These are phyloP conservation scores for Isatis lusitanica DNA, from an alignment of 441 rosid species.

Conservation along the genomic window DNA sequence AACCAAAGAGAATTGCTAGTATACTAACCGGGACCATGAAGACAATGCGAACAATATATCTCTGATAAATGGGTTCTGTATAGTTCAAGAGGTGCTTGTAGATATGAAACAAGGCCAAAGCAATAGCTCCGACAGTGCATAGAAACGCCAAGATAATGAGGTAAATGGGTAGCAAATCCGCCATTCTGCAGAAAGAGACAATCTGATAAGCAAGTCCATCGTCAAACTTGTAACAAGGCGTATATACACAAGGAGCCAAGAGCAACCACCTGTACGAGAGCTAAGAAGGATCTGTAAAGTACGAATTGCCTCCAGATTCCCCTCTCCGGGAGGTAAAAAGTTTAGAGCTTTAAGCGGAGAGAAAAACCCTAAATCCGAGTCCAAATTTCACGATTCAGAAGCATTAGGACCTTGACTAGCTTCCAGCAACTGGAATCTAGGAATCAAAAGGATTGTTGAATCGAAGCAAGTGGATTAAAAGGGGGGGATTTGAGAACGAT, in stretches of 20 bases:
- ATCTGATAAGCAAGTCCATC: no score
- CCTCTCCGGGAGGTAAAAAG: not conserved
- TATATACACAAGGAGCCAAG: slow-evolving; percentile 1
- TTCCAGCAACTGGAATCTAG: not conserved
- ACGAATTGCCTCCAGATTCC: not conserved
- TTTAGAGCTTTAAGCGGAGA: not conserved
- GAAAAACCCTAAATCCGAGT: slow-evolving; percentile 9
- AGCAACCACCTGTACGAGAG: slow-evolving; percentile 3
- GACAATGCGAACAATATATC: slow-evolving; percentile 86
- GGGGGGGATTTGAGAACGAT: not conserved
- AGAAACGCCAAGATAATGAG: slow-evolving; percentile 54
- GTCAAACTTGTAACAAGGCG: not conserved
- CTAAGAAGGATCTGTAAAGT: not conserved
- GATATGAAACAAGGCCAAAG: slow-evolving; percentile 69
- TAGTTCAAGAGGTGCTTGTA: slow-evolving; percentile 82
- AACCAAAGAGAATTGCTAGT: not conserved
- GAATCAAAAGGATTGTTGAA: not conserved
- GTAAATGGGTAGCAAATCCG: slow-evolving; percentile 52
- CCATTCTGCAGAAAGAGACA: slow-evolving; percentile 45
- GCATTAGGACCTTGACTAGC: not conserved
- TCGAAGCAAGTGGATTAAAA: not conserved
- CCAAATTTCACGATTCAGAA: not conserved
- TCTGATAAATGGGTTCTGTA: slow-evolving; percentile 88
- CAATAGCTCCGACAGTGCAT: slow-evolving; percentile 66
- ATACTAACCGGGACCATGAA: slow-evolving; percentile 89